Evolutionary conservation across 495 filamentous ascomycete species (phyloP), one percentile per base, ranked within the genome.

Genomic region (Ramalina peruviana): DNA sequence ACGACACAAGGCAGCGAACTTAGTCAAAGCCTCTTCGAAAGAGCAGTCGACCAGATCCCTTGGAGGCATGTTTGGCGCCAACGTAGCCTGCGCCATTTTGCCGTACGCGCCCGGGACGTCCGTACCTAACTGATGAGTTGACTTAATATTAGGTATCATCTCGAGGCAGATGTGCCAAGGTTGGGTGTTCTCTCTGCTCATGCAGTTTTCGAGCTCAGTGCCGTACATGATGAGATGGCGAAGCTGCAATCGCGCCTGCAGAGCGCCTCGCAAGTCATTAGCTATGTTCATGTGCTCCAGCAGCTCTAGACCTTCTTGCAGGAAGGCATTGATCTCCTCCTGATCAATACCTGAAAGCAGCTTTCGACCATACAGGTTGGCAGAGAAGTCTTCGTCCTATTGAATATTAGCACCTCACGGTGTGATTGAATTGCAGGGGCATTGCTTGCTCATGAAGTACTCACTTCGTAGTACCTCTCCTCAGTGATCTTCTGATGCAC

Each of bases 301-400:
- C 61, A 73, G 73, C 15, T 57, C 57, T 15, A 79, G 54, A 25
- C 84, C 85, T 40, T 76, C 64, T 40, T 78, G 68, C 39, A 94
- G 64, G 30, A 82, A 57, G n/a, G 67, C 61, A 20, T 74, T 60
- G 39, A 90, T 76, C 10, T 75, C 68, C 5, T 69, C 64, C 6
- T 64, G 58, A 27, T 79, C 72, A 36, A 89, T 71, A 5, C 72
- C 63, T 36, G 80, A 75, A 25, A 97, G 67, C 0, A 99, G 72
- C 39, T 72, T 74, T 25, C 89, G 77, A 54, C 87, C 82, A 62
- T 90, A 97, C 0, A 89, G 78, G 61, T 93, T 87, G 4, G 85
- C 86, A 20, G 88, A 84, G 56, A 97, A 96, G 58, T 98, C 92
- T 66, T 98, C 92, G 67, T 98, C 92, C 85, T 93, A 56, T 49